phyloP scores from a whole-genome alignment of 306 rosid species.

The Lotus japonicus region DNA sequence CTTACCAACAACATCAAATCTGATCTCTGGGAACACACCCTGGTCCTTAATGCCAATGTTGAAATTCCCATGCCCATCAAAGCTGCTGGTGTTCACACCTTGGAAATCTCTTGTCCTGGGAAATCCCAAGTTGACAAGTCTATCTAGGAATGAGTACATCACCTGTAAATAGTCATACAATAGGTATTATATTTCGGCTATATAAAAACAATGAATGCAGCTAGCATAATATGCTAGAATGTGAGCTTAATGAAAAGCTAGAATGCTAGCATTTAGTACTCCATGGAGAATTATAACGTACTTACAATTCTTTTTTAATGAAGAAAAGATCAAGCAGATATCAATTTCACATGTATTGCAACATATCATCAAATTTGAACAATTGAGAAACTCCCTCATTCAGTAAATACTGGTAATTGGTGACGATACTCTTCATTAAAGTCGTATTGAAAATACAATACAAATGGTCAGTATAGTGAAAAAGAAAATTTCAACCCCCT shows the following conservation, averaged over 20 bases:
- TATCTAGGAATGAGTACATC: constrained; percentile 83
- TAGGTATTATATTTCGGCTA: neutral
- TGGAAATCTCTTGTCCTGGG: constrained; percentile 98
- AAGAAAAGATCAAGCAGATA: neutral
- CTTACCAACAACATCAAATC: constrained; percentile 51
- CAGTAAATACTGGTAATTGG: neutral
- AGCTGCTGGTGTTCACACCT: constrained; percentile 73
- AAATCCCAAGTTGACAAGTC: constrained; percentile 74
- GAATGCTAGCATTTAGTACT: neutral
- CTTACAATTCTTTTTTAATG: neutral
- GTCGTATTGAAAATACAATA: neutral
- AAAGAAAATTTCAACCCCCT: neutral
- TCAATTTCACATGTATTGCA: neutral
- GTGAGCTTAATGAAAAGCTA: neutral
- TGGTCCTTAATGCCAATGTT: constrained; percentile 68
- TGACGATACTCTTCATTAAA: neutral
- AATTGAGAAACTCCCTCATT: neutral
- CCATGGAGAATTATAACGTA: constrained; percentile 11
- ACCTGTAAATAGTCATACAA: constrained; percentile 39
- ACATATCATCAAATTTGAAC: no score
- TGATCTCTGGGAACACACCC: constrained; percentile 81
- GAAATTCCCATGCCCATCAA: constrained; percentile 84
- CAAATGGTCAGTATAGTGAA: neutral
- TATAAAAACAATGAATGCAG: neutral
- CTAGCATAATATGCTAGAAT: neutral